Evolutionary conservation across 345 rosid species (phyloP), one percentile per base, ranked within the genome.

Genomic region (Passiflora organensis): DNA sequence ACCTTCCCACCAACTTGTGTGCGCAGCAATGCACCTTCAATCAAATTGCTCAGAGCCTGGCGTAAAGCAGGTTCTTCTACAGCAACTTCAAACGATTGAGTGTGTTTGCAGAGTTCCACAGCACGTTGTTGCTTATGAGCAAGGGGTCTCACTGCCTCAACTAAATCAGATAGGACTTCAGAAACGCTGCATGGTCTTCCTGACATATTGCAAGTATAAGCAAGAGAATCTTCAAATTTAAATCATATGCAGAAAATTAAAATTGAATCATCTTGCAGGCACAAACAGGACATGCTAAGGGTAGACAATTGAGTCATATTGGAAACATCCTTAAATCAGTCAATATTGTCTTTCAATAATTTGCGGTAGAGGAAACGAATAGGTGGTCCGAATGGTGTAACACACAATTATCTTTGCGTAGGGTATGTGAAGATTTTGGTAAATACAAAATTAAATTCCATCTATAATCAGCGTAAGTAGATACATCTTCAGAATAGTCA

Each of bases 141-240:
- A 66, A 91, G 91, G 24, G 93, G 98, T 55, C 71, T 83, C 51
- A 82, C 78, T 24, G 95, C 90, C 41, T 76, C 90, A 22, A 87
- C 90, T 67, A 91, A 74, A 66, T 87, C 95, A 9, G 60, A 56
- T 51, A 91, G 78, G 51, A 91, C 89, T 62, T 69, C 78, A 69
- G 89, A 83, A 72, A 85, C 83, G 73, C 70, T 82, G 83, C 91
- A 85, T 0, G 96, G 95, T 82, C 91, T 91, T 87, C 86, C 96
- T 87, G 85, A 85, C 95, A 82, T 58, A 78, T 58, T 64, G 59
- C 72, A 57, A 69, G 52, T 77, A 78, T 78, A 68, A 81, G 79
- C 62, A 43, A 43, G 58, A 44, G 14, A 50, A 55, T 43, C 23
- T 22, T 50, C 37, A 42, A 48, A 16, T 58, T 28, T 21, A 17